Evolutionary conservation across 2,329 filamentous ascomycete species (phyloP).

Genomic region (Colletotrichum siamense): DNA sequence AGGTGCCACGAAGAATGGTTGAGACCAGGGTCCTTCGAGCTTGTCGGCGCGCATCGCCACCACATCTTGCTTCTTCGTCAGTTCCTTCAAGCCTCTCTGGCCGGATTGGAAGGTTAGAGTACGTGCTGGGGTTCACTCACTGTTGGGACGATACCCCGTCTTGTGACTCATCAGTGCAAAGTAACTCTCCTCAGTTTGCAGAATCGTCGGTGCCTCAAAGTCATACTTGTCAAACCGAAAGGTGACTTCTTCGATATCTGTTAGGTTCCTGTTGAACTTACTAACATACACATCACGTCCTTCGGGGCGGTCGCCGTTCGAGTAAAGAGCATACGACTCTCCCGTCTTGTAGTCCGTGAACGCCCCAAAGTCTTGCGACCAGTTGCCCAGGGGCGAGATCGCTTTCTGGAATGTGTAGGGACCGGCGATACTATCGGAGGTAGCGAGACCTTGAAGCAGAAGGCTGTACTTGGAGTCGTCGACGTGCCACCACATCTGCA

Average conservation of each 20-base stretch:
- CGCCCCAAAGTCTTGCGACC: constrained; percentile 67
- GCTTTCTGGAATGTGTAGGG: constrained; percentile 61
- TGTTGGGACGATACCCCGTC: constrained; percentile 67
- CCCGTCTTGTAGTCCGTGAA: constrained; percentile 66
- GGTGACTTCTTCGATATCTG: constrained; percentile 54
- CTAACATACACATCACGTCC: constrained; percentile 64
- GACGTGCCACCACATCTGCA: constrained; percentile 65
- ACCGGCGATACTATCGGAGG: constrained; percentile 54
- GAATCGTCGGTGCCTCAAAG: constrained; percentile 64
- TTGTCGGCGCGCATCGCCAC: constrained; percentile 59
- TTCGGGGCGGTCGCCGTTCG: constrained; percentile 60
- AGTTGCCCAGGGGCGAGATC: constrained; percentile 62
- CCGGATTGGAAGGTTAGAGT: not conserved
- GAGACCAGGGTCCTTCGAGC: constrained; percentile 56
- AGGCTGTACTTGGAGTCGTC: constrained; percentile 62
- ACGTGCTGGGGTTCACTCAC: not conserved
- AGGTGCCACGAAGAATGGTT: constrained; percentile 54
- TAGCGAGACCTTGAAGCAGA: constrained; percentile 62
- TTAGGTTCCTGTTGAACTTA: constrained; percentile 56
- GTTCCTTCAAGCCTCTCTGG: not conserved
- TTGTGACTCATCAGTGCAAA: constrained; percentile 68
- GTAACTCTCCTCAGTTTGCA: constrained; percentile 65
- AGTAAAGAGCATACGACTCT: constrained; percentile 61
- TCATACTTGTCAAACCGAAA: constrained; percentile 65
- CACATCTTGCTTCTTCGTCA: constrained; percentile 37